A percentile compares a stretch with the other conserved stretches of the same genome.
Conservation (phyloP, 495 filamentous ascomycete species). For the Penicillium herquei region DNA sequence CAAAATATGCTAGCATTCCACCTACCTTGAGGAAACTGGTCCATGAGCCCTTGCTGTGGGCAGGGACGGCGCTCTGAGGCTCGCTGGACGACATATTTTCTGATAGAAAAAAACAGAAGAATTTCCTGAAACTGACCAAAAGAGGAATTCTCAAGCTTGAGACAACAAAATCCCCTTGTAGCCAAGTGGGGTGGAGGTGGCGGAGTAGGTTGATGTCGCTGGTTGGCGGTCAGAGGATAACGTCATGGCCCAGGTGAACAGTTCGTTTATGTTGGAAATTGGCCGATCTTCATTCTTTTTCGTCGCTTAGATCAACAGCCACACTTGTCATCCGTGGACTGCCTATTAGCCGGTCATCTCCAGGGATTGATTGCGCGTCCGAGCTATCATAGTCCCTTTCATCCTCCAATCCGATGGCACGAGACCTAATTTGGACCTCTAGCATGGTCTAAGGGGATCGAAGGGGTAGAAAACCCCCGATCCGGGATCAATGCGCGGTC, state of each 20-base stretch:
- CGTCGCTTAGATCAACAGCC: conserved; percentile 9
- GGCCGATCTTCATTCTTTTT: conserved; percentile 7
- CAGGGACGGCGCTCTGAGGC: conserved; percentile 33
- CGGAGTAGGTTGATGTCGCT: conserved; percentile 1
- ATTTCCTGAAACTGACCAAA: not conserved
- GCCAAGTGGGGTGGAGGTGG: conserved; percentile 4
- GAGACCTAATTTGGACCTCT: too few species aligned
- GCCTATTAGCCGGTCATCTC: too few species aligned
- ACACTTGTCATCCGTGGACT: conserved; percentile 2
- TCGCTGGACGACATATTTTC: conserved; percentile 34
- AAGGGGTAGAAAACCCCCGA: not conserved
- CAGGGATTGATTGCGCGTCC: not conserved
- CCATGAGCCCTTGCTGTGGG: conserved; percentile 51
- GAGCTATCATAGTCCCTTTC: not conserved
- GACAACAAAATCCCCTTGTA: not conserved
- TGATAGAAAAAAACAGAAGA: not conserved
- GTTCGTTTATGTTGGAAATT: not conserved
- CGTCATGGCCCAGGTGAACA: conserved; percentile 16
- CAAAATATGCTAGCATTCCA: conserved; percentile 1
- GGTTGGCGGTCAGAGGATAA: conserved; percentile 27
- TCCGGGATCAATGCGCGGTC: not conserved
- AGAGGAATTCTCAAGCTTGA: conserved; percentile 3
- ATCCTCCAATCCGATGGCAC: too few species aligned
- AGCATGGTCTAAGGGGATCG: not conserved
- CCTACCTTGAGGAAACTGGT: conserved; percentile 53